Conservation (phyloP, 805 yeast species). For the Lipomyces anomalus region DNA sequence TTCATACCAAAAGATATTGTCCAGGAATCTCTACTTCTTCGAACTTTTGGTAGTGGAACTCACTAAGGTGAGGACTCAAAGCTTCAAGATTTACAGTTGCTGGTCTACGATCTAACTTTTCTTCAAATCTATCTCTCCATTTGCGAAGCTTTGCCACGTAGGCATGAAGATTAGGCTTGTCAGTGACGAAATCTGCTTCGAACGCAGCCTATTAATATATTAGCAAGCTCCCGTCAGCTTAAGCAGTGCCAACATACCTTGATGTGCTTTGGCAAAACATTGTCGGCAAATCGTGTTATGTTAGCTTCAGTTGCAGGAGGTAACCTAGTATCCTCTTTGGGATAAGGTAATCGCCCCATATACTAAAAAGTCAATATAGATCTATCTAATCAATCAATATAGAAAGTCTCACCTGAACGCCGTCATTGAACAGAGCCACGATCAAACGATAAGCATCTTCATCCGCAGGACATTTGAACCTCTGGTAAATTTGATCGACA, state of each 20-base stretch:
- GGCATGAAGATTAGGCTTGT: conserved; percentile 81
- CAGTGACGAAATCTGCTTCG: conserved; percentile 80
- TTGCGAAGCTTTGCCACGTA: conserved; percentile 76
- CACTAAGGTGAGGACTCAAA: conserved; percentile 89
- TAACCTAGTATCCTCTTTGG: conserved; percentile 78
- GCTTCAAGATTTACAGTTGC: conserved; percentile 75
- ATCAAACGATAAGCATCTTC: conserved; percentile 94
- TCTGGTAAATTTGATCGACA: conserved; percentile 89
- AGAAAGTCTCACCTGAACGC: conserved; percentile 51
- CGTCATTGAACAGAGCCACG: conserved; percentile 88
- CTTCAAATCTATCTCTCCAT: conserved; percentile 93
- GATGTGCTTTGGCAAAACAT: conserved; percentile 81
- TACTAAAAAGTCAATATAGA: conserved; percentile 34
- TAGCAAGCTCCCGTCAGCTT: conserved; percentile 83
- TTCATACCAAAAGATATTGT: conserved; percentile 74
- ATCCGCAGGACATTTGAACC: conserved; percentile 89
- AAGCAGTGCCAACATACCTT: conserved; percentile 37
- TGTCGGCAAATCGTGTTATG: conserved; percentile 83
- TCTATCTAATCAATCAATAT: not conserved
- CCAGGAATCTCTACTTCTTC: conserved; percentile 98
- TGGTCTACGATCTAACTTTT: conserved; percentile 72
- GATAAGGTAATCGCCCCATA: conserved; percentile 77
- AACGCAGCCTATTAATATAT: conserved; percentile 78
- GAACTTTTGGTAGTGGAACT: conserved; percentile 96
- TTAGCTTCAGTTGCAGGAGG: conserved; percentile 91